A percentile compares a stretch with the other conserved stretches of the same genome.
Evolutionary conservation across 495 filamentous ascomycete species (phyloP).

Genomic region (Xeromyces bisporus): DNA sequence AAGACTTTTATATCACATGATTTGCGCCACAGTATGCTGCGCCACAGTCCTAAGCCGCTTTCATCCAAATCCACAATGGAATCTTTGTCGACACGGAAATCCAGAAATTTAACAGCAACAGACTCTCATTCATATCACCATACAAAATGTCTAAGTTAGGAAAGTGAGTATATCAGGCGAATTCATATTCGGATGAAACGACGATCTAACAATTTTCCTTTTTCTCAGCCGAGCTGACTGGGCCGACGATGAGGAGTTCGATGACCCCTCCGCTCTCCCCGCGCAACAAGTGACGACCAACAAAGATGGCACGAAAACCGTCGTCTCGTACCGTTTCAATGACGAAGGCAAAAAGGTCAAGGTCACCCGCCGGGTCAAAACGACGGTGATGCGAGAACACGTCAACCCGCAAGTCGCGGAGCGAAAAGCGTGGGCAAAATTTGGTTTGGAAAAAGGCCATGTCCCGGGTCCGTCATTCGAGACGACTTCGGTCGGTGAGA

Average conservation of each 20-base stretch:
- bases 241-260: slow-evolving; percentile 94
- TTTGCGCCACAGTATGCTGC: slow-evolving; percentile 18
- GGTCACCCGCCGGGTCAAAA: slow-evolving; percentile 83
- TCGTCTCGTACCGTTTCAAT: slow-evolving; percentile 77
- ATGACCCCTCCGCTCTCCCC: slow-evolving; percentile 63
- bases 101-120: slow-evolving; percentile 26
- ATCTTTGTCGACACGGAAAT: slow-evolving; percentile 24
- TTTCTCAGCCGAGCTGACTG: slow-evolving; percentile 56
- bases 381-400: slow-evolving; percentile 70
- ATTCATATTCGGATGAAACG: not conserved
- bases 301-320: slow-evolving; percentile 95
- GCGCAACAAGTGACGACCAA: slow-evolving; percentile 73
- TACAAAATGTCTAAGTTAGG: slow-evolving; percentile 31
- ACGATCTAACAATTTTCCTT: slow-evolving; percentile 1
- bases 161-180: slow-evolving; percentile 19
- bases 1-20: not conserved
- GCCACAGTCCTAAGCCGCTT: slow-evolving; percentile 21
- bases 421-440: slow-evolving; percentile 81
- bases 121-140: slow-evolving; percentile 12
- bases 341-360: slow-evolving; percentile 92
- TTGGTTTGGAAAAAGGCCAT: slow-evolving; percentile 68
- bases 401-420: slow-evolving; percentile 95
- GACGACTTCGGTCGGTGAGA: slow-evolving; percentile 88
- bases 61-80: slow-evolving; percentile 36
- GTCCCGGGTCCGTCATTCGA: slow-evolving; percentile 51